A percentile compares a stretch with the other conserved stretches of the same genome.
phyloP scores from a whole-genome alignment of 306 rosid genomes.

The Cicer pinnatifidum region DNA sequence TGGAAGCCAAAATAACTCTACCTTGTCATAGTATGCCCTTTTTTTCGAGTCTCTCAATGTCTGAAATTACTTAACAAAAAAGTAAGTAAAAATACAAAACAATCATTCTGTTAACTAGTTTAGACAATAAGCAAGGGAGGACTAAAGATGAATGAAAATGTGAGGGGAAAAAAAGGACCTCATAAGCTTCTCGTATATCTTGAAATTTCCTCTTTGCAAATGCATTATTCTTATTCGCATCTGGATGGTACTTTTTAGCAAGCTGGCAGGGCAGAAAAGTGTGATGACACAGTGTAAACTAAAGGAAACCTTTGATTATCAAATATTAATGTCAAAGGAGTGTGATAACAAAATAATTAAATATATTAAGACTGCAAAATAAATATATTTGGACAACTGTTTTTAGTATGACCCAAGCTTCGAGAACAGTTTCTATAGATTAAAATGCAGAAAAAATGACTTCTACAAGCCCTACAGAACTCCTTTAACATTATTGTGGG shows the following conservation, averaged over 20 bases:
- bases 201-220: constrained; percentile 89
- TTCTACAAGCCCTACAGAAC: constrained; percentile 20
- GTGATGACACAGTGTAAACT: constrained; percentile 36
- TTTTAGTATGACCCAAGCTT: constrained; percentile 18
- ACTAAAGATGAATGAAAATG: constrained; percentile 21
- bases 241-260: constrained; percentile 95
- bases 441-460: constrained; percentile 24
- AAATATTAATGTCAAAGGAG: constrained; percentile 32
- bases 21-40: constrained; percentile 75
- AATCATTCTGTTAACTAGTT: constrained; percentile 38
- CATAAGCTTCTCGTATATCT: constrained; percentile 92
- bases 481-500: neutral
- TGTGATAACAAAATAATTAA: neutral
- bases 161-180: constrained; percentile 56
- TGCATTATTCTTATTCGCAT: constrained; percentile 82
- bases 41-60: constrained; percentile 78
- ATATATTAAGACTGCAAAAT: constrained; percentile 35
- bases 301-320: constrained; percentile 36
- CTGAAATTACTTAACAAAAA: constrained; percentile 55
- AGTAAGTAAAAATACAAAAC: constrained; percentile 26
- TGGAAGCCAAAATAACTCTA: constrained; percentile 29
- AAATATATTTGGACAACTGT: constrained; percentile 19
- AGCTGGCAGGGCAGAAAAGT: constrained; percentile 59
- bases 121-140: constrained; percentile 29
- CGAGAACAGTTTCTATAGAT: neutral